These are phyloP conservation scores for Funneliformis mosseae DNA, from an alignment of 192 early-diverging fungal species.

Conservation along the genomic window DNA sequence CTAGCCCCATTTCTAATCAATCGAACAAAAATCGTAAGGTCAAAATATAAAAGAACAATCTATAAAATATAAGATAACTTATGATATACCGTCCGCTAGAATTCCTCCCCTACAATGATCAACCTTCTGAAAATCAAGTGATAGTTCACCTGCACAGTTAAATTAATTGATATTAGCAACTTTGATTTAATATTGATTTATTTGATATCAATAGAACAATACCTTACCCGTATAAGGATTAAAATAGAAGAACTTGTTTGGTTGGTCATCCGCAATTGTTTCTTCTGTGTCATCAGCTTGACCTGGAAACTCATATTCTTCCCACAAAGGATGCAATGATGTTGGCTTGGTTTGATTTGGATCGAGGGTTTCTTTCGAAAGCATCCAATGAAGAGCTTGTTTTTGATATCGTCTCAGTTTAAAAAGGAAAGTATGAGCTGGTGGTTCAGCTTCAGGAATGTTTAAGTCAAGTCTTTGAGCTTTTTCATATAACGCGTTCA, in stretches of 20 bases:
- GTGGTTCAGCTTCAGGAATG: constrained; percentile 50
- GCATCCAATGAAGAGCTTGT: constrained; percentile 58
- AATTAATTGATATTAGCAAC: constrained; percentile 40
- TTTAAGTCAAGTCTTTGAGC: constrained; percentile 53
- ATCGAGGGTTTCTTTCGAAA: constrained; percentile 42
- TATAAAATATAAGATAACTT: not conserved
- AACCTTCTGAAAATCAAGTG: constrained; percentile 48
- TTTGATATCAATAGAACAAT: not conserved
- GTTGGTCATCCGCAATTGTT: not conserved
- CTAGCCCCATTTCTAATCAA: constrained; percentile 52
- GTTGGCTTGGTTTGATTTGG: constrained; percentile 27
- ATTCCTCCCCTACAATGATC: constrained; percentile 56
- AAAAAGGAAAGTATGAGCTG: constrained; percentile 42
- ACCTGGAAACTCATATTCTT: constrained; percentile 51
- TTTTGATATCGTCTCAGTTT: constrained; percentile 54
- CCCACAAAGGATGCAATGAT: constrained; percentile 59
- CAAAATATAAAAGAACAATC: not conserved
- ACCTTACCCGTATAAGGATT: not conserved
- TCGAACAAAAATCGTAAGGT: not conserved
- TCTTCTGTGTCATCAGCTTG: constrained; percentile 33
- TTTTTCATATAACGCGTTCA: constrained; percentile 59
- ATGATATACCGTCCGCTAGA: constrained; percentile 47
- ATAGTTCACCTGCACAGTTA: constrained; percentile 52
- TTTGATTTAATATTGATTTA: not conserved
- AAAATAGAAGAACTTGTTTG: not conserved